phyloP scores from a whole-genome alignment of 164 flowering plant species.

The Vitis amurensis region DNA sequence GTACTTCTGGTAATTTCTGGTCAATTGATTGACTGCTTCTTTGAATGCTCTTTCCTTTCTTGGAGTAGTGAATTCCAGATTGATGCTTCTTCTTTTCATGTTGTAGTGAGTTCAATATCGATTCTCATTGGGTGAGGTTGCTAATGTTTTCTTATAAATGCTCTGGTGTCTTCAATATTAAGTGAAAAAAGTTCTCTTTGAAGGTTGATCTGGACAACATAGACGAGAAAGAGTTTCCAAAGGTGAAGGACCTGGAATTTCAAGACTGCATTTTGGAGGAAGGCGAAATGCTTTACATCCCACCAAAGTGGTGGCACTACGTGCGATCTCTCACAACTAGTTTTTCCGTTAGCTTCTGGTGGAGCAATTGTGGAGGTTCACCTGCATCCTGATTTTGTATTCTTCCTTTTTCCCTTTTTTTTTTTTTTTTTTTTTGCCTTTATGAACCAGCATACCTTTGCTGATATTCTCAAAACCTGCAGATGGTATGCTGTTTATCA shows the following conservation, averaged over 20 bases:
- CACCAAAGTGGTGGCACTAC: conserved; percentile 99
- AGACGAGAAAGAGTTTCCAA: conserved; percentile 55
- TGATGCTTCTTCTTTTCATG: too few species aligned
- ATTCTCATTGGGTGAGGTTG: too few species aligned
- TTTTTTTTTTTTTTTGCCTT: neutral
- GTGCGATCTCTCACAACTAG: conserved; percentile 85
- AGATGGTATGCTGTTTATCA: neutral
- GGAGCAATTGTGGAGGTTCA: conserved; percentile 45
- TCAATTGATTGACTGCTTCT: too few species aligned
- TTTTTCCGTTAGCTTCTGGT: conserved; percentile 96
- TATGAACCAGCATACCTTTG: neutral
- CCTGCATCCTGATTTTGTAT: conserved; percentile 15
- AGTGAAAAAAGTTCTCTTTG: conserved; percentile 9
- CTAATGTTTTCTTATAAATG: neutral
- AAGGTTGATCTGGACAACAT: conserved; percentile 90
- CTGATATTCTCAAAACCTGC: neutral
- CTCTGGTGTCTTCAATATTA: neutral
- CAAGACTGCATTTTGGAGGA: conserved; percentile 88
- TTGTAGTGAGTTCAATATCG: too few species aligned
- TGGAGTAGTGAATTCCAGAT: too few species aligned
- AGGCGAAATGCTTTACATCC: conserved; percentile 97
- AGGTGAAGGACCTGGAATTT: conserved; percentile 62
- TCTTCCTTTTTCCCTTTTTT: neutral
- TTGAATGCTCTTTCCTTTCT: too few species aligned
- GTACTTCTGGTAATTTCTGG: too few species aligned